A percentile compares a stretch with the other conserved stretches of the same genome.
Evolutionary conservation across 1,139 yeast species (phyloP).

Genomic region (Zygotorulaspora mrakii): DNA sequence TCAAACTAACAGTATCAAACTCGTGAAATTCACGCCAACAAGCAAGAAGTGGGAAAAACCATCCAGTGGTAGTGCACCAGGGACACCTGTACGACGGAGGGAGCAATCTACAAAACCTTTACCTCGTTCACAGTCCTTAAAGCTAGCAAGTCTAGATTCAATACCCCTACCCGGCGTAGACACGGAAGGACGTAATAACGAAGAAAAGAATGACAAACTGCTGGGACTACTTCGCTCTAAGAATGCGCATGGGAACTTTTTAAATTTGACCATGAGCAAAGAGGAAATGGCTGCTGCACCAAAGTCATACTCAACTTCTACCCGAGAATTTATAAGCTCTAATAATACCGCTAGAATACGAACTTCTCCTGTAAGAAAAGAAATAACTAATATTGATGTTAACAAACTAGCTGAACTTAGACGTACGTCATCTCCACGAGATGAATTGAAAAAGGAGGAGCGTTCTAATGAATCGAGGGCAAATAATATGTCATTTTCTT

Average conservation of each 20-base stretch:
- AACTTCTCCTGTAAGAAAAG: conserved; percentile 1
- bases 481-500: conserved; percentile 5
- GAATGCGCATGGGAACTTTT: conserved; percentile 9
- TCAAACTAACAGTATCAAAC: conserved; percentile 1
- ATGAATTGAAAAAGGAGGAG: background rate
- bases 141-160: background rate
- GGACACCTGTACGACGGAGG: background rate
- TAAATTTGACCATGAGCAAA: conserved; percentile 9
- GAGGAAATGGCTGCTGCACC: conserved; percentile 6
- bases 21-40: conserved; percentile 1
- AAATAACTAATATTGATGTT: background rate
- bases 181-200: background rate
- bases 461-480: background rate
- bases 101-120: background rate
- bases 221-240: conserved; percentile 9
- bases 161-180: background rate
- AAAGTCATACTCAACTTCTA: background rate
- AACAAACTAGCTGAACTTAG: background rate
- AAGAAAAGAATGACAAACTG: conserved; percentile 1
- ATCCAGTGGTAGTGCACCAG: background rate
- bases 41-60: background rate
- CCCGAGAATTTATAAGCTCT: conserved; percentile 8
- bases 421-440: background rate
- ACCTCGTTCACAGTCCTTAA: background rate
- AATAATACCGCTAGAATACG: conserved; percentile 10